Base-by-base conservation (phyloP, 495 filamentous ascomycete species). In the Patellaria atrata region DNA sequence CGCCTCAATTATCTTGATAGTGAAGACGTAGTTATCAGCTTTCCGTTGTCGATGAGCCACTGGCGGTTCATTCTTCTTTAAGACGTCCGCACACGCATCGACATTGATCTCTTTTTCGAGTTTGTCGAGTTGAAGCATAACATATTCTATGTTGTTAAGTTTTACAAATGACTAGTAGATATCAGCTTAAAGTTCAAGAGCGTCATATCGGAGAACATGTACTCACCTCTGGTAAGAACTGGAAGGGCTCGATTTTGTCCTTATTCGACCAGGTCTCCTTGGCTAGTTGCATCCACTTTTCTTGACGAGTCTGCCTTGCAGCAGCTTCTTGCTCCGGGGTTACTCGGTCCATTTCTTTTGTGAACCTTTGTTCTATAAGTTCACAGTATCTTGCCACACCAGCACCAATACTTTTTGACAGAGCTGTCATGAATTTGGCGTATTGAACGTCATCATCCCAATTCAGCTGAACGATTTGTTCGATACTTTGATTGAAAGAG, bases 1-100 rank as follows among this genome's bases (percentile, higher is more conserved):
- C n/a, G 80, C 91, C 50, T 99, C 91, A 19, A 99, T 84, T 31
- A 99, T 82, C 62, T 99, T 99, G 57, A 96, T 86, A 1, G 91
- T 96, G 55, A 99, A 99, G 30, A 96, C 83, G 51, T 92, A 94
- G 37, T 86, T 89, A 19, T 72, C 77, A 3, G 64, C 61, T 44
- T 67, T 74, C 48, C 73, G 43, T 25, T 45, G 35, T 15, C 45
- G 39, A 52, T 73, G 72, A 8, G 63, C 50, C 39, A 66, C 55
- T 0, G 75, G 70, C 18, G 75, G 73, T 15, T 70, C 62, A 42
- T 76, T 61, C 42, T 65, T 70, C 19, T 70, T 68, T 31, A 96
- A 73, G 5, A 89, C 70, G 30, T 83, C 82, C 4, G 86, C 84
- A 51, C 83, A 93, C 25, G 68, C 79, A 52, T 99, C 91, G n/a